These are phyloP conservation scores for Coniochaeta prunicola DNA, from an alignment of 2,329 filamentous ascomycete genomes.

Conservation along the genomic window DNA sequence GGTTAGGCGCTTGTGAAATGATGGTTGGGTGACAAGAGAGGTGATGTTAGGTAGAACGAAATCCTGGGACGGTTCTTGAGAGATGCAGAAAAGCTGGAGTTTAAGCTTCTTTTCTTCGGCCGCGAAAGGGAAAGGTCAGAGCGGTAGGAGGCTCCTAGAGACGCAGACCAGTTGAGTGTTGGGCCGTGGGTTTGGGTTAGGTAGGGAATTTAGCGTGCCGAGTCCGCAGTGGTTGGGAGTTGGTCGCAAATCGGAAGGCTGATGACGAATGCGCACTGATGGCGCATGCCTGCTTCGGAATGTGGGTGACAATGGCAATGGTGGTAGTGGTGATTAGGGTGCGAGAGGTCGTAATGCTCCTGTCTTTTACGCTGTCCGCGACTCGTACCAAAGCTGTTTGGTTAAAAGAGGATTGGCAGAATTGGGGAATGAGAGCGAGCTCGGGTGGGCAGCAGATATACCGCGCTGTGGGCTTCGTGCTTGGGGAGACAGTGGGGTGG, in stretches of 20 bases:
- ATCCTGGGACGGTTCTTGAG: background rate
- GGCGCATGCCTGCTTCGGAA: constrained; percentile 16
- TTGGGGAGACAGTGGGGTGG: background rate
- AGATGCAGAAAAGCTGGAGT: background rate
- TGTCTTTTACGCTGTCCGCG: background rate
- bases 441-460: background rate
- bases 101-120: background rate
- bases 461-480: background rate
- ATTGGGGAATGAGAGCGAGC: background rate
- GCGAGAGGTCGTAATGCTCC: background rate
- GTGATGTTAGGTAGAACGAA: background rate
- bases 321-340: no score
- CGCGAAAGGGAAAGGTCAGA: background rate
- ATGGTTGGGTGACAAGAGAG: background rate
- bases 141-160: background rate
- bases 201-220: background rate
- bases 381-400: background rate
- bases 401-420: background rate
- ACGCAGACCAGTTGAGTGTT: background rate
- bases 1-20: background rate
- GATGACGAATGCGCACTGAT: constrained; percentile 19
- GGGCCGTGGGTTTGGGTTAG: background rate
- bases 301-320: constrained; percentile 11
- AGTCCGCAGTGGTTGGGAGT: background rate
- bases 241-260: constrained; percentile 10